A percentile compares a stretch with the other conserved stretches of the same genome.
Conservation (phyloP, 306 rosid species). For the Malus orientalis region DNA sequence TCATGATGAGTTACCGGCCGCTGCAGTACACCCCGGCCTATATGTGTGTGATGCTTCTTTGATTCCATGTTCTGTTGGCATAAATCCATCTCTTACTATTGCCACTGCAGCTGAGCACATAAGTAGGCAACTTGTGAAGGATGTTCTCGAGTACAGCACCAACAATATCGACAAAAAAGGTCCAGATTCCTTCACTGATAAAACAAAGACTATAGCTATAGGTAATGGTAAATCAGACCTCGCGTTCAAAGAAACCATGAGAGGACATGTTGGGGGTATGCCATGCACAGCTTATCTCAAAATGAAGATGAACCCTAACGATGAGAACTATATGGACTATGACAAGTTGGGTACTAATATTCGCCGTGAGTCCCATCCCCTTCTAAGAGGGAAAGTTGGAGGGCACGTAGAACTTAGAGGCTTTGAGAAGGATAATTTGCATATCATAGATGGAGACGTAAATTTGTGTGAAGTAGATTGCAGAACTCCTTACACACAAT, state of each 20-base stretch:
- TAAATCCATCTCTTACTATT: conserved; percentile 28
- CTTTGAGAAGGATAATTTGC: conserved; percentile 24
- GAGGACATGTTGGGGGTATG: conserved; percentile 27
- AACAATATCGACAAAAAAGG: no score
- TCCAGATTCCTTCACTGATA: neutral
- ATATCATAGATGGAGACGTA: conserved; percentile 20
- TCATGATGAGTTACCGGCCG: neutral
- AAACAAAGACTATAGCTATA: neutral
- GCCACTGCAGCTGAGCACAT: conserved; percentile 25
- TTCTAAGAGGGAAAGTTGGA: conserved; percentile 28
- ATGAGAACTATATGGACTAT: neutral
- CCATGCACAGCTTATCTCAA: conserved; percentile 18
- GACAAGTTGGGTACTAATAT: neutral
- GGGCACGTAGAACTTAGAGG: conserved; percentile 27
- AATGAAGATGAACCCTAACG: conserved; percentile 16
- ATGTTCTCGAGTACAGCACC: conserved; percentile 7
- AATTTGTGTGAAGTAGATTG: conserved; percentile 22
- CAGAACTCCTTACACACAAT: conserved; percentile 29
- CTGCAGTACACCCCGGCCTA: conserved; percentile 21
- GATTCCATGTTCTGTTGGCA: conserved; percentile 32
- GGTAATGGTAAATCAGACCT: neutral
- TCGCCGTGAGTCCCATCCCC: conserved; percentile 10
- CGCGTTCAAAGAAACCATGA: conserved; percentile 20
- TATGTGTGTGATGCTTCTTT: conserved; percentile 32
- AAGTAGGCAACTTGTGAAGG: conserved; percentile 23